Percentiles rank a stretch among this genome's conserved stretches.
These are phyloP conservation scores for Ceriops decandra DNA, from an alignment of 345 rosid genomes.

Conservation along the genomic window DNA sequence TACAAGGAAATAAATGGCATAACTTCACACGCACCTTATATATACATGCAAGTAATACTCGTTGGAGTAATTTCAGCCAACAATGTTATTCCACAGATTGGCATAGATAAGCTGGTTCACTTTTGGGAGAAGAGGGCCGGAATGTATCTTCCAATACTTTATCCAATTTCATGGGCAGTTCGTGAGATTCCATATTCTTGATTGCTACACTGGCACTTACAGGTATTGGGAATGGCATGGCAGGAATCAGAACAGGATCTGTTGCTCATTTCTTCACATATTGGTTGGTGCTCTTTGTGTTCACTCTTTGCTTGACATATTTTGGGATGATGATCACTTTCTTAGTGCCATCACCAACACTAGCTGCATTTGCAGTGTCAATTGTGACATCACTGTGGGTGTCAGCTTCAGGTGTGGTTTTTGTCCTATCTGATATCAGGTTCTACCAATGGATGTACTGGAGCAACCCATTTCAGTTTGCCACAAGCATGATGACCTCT, in stretches of 20 bases:
- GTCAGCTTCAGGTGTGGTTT: conserved; percentile 32
- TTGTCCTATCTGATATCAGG: conserved; percentile 27
- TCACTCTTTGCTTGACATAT: conserved; percentile 28
- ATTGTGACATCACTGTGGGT: conserved; percentile 31
- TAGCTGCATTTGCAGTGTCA: conserved; percentile 37
- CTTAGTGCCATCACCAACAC: conserved; percentile 36
- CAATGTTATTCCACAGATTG: conserved; percentile 33
- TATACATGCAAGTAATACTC: conserved; percentile 35
- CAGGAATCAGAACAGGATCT: conserved; percentile 31
- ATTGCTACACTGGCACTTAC: conserved; percentile 28
- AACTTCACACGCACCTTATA: conserved; percentile 23
- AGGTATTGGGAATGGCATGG: conserved; percentile 34
- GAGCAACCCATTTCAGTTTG: conserved; percentile 34
- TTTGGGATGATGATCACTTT: conserved; percentile 41
- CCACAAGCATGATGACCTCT: conserved; percentile 16
- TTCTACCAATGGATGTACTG: conserved; percentile 35
- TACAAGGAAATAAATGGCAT: conserved; percentile 21
- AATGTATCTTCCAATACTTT: conserved; percentile 37
- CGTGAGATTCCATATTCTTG: conserved; percentile 34
- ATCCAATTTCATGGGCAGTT: conserved; percentile 37
- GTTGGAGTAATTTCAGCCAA: conserved; percentile 34
- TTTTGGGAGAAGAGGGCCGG: conserved; percentile 35
- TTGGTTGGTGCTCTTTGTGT: conserved; percentile 30
- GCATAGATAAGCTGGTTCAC: conserved; percentile 33
- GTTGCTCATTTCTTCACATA: conserved; percentile 21